Conservation (phyloP, 805 yeast genomes). For the Candida sphagnicola region DNA sequence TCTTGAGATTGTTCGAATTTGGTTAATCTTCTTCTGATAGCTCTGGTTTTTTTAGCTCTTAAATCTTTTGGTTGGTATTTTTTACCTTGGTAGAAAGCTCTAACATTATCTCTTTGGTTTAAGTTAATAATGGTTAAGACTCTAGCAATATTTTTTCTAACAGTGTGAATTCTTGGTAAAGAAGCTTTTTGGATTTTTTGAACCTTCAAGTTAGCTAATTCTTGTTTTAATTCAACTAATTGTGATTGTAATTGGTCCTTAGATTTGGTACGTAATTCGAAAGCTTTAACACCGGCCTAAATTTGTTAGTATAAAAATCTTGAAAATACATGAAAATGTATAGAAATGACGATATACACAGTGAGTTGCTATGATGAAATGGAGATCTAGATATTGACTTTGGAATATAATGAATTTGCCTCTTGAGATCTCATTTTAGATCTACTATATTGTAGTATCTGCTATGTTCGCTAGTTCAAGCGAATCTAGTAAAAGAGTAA, state of each 20-base stretch:
- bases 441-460: too few species aligned
- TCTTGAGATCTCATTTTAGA: too few species aligned
- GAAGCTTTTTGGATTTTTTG: slow-evolving; percentile 91
- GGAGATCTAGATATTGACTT: too few species aligned
- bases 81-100: slow-evolving; percentile 92
- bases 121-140: slow-evolving; percentile 95
- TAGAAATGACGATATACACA: background rate
- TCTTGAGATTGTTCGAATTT: slow-evolving; percentile 74
- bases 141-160: slow-evolving; percentile 98
- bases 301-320: slow-evolving; percentile 6
- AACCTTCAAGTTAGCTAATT: slow-evolving; percentile 92
- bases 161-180: slow-evolving; percentile 93
- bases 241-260: slow-evolving; percentile 94
- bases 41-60: slow-evolving; percentile 99
- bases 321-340: background rate
- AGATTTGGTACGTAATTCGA: slow-evolving; percentile 95
- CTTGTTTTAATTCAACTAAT: slow-evolving; percentile 94
- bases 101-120: slow-evolving; percentile 92
- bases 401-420: too few species aligned
- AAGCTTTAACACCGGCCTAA: slow-evolving; percentile 88
- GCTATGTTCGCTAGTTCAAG: too few species aligned
- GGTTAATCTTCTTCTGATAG: slow-evolving; percentile 95
- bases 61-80: slow-evolving; percentile 97
- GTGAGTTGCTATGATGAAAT: too few species aligned
- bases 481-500: too few species aligned